Base-by-base conservation (phyloP, 352 stramenopile genomes). In the Pythium biforme region DNA sequence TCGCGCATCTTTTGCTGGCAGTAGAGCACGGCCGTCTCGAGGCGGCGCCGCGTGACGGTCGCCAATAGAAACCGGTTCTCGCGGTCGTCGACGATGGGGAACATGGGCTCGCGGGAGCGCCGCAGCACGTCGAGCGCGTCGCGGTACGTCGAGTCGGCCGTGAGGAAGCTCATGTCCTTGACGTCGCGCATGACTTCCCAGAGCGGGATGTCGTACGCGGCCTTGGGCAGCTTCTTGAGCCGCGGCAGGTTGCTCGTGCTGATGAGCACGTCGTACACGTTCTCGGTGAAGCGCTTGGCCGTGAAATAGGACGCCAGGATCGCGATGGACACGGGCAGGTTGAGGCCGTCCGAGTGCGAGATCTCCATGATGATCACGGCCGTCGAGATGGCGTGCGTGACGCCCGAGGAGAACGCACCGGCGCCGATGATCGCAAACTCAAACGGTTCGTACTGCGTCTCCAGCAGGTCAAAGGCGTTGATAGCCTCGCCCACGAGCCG, bases 341-440 rank as follows among this genome's bases (percentile, higher is more conserved):
- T 90, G 19, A 97, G 72, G 14, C 81, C 75, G 55, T 95, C 81
- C 8, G 91, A 86, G 60, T 94, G 88, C 12, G 84, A 95, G 54
- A 97, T 81, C 69, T 98, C 94, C 81, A 98, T 97, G 52, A 94
- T 93, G 60, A 98, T 98, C 23, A 97, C 90, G 23, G 93, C 94
- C 0, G 89, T 97, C 12, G 86, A 97, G 43, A 98, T 88, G 10
- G 92, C 89, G 51, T 96, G 78, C 20, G 94, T 98, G n/a, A 97
- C 92, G 46, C 90, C 91, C 1, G 89, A 93, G 0, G 88, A 92
- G 53, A 98, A 97, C 11, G 90, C 89, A 3, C 88, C 91, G 37
- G 93, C 93, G 22, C 92, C 94, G 34, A 98, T 92, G 57, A 98
- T 88, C 19, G 92, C 89, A 62, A 93, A 98, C 72, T 97, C 90